Conservation (phyloP, 495 filamentous ascomycete genomes). For the Podospora comata region DNA sequence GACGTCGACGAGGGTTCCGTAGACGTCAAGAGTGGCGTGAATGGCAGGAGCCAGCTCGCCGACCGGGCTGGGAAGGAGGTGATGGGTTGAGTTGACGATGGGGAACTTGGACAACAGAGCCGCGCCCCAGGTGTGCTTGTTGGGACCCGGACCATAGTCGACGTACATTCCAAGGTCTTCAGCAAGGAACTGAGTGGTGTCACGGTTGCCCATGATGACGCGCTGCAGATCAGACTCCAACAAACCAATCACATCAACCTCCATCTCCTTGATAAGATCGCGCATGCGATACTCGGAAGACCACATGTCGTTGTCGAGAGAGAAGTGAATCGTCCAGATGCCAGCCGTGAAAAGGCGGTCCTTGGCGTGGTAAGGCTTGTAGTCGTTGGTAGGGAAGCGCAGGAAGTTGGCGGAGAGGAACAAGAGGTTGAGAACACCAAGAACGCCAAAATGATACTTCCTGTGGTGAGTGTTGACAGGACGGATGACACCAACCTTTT, state of each 20-base stretch:
- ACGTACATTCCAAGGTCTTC: conserved; percentile 98
- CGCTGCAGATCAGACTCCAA: conserved; percentile 92
- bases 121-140: conserved; percentile 98
- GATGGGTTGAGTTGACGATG: conserved; percentile 94
- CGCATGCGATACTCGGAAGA: conserved; percentile 91
- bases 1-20: conserved; percentile 86
- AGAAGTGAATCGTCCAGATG: conserved; percentile 99
- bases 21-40: conserved; percentile 88
- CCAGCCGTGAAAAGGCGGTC: conserved; percentile 85
- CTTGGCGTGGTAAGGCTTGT: conserved; percentile 82
- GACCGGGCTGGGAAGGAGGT: conserved; percentile 86
- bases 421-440: conserved; percentile 70
- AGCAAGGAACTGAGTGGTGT: conserved; percentile 91
- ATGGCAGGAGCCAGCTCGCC: conserved; percentile 97
- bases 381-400: conserved; percentile 92
- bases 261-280: conserved; percentile 85
- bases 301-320: conserved; percentile 99
- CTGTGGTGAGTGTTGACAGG: conserved; percentile 35
- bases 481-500: conserved; percentile 19
- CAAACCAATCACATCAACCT: conserved; percentile 91
- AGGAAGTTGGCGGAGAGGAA: conserved; percentile 79
- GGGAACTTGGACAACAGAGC: conserved; percentile 96
- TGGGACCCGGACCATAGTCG: conserved; percentile 94
- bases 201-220: conserved; percentile 99
- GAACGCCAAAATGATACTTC: conserved; percentile 48